phyloP scores from a whole-genome alignment of 352 stramenopile genomes.

The Phytophthora crassamura region DNA sequence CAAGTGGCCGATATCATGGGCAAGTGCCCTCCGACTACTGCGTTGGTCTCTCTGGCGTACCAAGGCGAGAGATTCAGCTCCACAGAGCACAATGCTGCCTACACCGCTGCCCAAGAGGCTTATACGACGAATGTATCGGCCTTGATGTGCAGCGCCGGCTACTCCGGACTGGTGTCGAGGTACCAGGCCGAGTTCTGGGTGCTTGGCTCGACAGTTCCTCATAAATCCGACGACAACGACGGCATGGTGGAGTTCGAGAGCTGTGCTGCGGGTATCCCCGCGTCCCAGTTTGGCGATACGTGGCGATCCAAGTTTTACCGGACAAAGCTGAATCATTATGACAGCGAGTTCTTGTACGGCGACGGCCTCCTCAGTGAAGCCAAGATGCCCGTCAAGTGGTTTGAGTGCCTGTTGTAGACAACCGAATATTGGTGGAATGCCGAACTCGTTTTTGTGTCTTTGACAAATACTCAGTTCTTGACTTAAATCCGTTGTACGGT shows the following conservation, averaged over 20 bases:
- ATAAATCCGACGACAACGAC: constrained; percentile 36
- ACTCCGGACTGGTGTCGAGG: constrained; percentile 37
- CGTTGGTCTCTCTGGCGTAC: constrained; percentile 34
- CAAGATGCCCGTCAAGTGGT: constrained; percentile 51
- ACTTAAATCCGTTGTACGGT: no score
- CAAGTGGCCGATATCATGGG: constrained; percentile 27
- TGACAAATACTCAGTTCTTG: no score
- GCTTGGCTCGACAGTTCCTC: constrained; percentile 15
- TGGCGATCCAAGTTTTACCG: constrained; percentile 37
- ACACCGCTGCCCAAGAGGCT: constrained; percentile 30
- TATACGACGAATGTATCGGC: constrained; percentile 38
- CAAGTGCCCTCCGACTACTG: constrained; percentile 36
- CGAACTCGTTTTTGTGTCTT: no score
- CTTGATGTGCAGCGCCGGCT: constrained; percentile 42
- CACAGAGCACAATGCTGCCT: constrained; percentile 14
- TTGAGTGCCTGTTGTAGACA: constrained; percentile 37
- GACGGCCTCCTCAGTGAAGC: constrained; percentile 37
- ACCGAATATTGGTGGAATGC: neutral
- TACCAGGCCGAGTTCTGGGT: constrained; percentile 29
- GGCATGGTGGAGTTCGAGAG: constrained; percentile 51
- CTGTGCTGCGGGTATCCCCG: constrained; percentile 29
- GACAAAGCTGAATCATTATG: constrained; percentile 47
- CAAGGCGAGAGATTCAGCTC: constrained; percentile 26
- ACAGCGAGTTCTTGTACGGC: constrained; percentile 47
- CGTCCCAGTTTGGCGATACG: constrained; percentile 29